A percentile compares a stretch with the other conserved stretches of the same genome.
phyloP scores from a whole-genome alignment of 2,329 filamentous ascomycete species.

The Phaeoacremonium minimum region DNA sequence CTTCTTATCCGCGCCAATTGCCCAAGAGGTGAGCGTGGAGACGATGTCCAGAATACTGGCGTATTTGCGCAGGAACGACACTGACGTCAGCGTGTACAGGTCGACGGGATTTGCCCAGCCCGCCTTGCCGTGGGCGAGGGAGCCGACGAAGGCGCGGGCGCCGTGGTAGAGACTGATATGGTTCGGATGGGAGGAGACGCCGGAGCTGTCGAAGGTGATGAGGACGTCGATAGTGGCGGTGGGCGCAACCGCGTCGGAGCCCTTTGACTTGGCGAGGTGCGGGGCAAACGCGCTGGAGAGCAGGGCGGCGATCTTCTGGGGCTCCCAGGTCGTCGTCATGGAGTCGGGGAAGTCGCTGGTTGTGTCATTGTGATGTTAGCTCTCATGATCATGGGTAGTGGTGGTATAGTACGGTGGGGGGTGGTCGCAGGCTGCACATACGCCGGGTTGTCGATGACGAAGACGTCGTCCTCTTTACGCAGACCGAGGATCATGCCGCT shows the following conservation, averaged over 20 bases:
- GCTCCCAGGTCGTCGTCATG: slow-evolving; percentile 77
- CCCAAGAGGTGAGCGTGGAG: slow-evolving; percentile 60
- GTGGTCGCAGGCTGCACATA: slow-evolving; percentile 29
- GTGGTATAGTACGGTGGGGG: slow-evolving; percentile 8
- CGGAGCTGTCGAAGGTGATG: slow-evolving; percentile 81
- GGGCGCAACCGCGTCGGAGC: slow-evolving; percentile 24
- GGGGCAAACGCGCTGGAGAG: slow-evolving; percentile 73
- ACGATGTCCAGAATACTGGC: slow-evolving; percentile 69
- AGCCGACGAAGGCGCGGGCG: slow-evolving; percentile 65
- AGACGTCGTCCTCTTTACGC: slow-evolving; percentile 70
- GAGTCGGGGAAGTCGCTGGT: slow-evolving; percentile 75
- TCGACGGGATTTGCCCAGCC: slow-evolving; percentile 71
- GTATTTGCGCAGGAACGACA: slow-evolving; percentile 77
- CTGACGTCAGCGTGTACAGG: slow-evolving; percentile 77
- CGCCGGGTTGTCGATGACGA: slow-evolving; percentile 72
- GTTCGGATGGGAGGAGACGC: slow-evolving; percentile 87
- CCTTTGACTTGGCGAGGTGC: slow-evolving; percentile 37
- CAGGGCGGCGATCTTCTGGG: slow-evolving; percentile 63
- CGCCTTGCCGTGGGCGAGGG: slow-evolving; percentile 58
- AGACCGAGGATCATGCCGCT: slow-evolving; percentile 76
- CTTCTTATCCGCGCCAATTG: slow-evolving; percentile 29
- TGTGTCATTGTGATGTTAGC: slow-evolving; percentile 9
- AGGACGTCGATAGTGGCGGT: slow-evolving; percentile 68
- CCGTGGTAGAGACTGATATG: slow-evolving; percentile 87
- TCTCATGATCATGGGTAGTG: not conserved